Percentiles rank a stretch among this genome's conserved stretches.
phyloP scores from a whole-genome alignment of 305 asterid genomes.

The Solanum hybrid region DNA sequence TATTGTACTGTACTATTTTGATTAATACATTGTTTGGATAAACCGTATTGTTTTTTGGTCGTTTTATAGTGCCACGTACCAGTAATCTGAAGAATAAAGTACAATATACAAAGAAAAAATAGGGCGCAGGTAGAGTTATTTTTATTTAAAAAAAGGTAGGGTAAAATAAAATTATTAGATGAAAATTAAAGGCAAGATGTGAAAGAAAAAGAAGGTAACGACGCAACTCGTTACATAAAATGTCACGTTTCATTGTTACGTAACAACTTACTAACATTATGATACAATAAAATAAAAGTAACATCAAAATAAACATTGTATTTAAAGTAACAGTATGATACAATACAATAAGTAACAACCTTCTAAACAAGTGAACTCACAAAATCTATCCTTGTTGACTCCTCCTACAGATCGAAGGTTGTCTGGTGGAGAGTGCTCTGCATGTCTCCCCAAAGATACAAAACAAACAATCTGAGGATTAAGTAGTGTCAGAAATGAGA shows the following conservation, averaged over 20 bases:
- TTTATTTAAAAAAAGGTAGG: background rate
- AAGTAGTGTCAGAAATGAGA: background rate
- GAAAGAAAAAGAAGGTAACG: background rate
- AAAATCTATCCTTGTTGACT: background rate
- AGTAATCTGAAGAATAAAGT: background rate
- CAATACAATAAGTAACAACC: background rate
- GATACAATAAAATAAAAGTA: background rate
- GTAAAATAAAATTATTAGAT: background rate
- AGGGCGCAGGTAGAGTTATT: background rate
- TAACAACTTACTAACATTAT: background rate
- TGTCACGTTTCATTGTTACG: background rate
- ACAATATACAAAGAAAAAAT: background rate
- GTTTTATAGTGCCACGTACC: background rate
- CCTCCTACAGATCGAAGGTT: background rate
- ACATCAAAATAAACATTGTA: background rate
- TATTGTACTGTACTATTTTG: background rate
- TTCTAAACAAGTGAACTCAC: background rate
- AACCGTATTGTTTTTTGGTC: background rate
- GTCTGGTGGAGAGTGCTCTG: background rate
- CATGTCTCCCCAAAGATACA: background rate
- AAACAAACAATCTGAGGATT: background rate
- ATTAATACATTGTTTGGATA: background rate
- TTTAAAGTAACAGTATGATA: background rate
- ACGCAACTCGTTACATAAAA: background rate
- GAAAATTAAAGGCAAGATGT: background rate